phyloP scores from a whole-genome alignment of 1,284 basidiomycete species.

The Boletus mariae region DNA sequence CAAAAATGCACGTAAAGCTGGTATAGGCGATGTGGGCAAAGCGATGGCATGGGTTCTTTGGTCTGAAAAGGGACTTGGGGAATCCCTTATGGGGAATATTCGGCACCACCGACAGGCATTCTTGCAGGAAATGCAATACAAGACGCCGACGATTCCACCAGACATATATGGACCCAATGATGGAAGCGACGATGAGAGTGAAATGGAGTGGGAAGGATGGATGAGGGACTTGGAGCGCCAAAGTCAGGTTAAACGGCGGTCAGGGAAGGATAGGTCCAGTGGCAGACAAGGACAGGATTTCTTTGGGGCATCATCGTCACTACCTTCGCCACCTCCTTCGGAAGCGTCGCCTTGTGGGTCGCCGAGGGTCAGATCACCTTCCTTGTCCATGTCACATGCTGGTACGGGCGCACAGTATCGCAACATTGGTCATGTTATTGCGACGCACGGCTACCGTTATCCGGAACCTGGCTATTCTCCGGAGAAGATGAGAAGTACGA shows the following conservation, averaged over 20 bases:
- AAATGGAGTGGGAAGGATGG: slow-evolving; percentile 62
- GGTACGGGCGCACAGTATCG: slow-evolving; percentile 17
- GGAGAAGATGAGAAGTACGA: slow-evolving; percentile 12
- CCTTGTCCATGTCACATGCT: slow-evolving; percentile 24
- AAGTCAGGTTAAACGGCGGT: slow-evolving; percentile 17
- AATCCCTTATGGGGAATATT: slow-evolving; percentile 22
- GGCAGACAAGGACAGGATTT: neutral
- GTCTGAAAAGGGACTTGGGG: slow-evolving; percentile 26
- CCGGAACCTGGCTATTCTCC: slow-evolving; percentile 6
- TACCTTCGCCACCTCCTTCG: slow-evolving; percentile 27
- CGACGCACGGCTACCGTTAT: neutral
- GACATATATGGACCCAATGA: slow-evolving; percentile 24
- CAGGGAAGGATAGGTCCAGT: slow-evolving; percentile 4
- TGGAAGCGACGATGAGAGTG: slow-evolving; percentile 44
- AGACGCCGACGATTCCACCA: slow-evolving; percentile 1
- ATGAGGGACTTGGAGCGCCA: slow-evolving; percentile 48
- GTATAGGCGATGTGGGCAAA: slow-evolving; percentile 50
- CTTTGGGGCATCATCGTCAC: slow-evolving; percentile 4
- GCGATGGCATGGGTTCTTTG: slow-evolving; percentile 49
- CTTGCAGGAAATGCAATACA: slow-evolving; percentile 19
- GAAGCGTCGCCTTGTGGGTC: slow-evolving; percentile 34
- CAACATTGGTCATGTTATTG: slow-evolving; percentile 23
- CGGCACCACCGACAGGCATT: slow-evolving; percentile 20
- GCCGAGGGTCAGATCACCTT: slow-evolving; percentile 21
- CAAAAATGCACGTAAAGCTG: slow-evolving; percentile 49